A percentile compares a stretch with the other conserved stretches of the same genome.
These are phyloP conservation scores for Penicillium atrosanguineum DNA, from an alignment of 495 filamentous ascomycete genomes.

Conservation along the genomic window DNA sequence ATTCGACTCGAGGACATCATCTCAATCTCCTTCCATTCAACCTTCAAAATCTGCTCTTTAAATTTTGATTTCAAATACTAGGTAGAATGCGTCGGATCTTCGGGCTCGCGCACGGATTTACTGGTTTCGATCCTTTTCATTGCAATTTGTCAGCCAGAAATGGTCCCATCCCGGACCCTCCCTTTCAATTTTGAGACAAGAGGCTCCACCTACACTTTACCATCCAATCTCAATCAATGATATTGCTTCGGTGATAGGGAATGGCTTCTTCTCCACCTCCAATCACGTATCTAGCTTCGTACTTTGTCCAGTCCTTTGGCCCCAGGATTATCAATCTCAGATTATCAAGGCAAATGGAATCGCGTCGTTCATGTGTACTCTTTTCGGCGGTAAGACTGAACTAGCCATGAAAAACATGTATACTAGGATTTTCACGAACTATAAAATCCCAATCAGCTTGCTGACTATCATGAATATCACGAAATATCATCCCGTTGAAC, in stretches of 20 bases:
- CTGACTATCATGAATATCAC: no score
- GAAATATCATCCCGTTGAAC: neutral
- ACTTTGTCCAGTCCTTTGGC: neutral
- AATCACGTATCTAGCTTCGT: neutral
- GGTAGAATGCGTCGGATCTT: no score
- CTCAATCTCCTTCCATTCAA: no score
- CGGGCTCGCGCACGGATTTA: neutral
- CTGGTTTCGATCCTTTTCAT: neutral
- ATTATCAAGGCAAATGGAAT: constrained; percentile 9
- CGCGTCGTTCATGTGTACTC: neutral
- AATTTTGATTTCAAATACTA: no score
- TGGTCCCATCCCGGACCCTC: neutral
- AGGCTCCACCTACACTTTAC: no score
- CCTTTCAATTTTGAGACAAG: no score
- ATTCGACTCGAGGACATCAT: no score
- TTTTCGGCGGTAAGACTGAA: no score
- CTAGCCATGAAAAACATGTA: no score
- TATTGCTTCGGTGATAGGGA: neutral
- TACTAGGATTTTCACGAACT: no score
- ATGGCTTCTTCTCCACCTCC: neutral
- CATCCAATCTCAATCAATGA: neutral
- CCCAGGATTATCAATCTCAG: constrained; percentile 6
- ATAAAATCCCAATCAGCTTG: neutral
- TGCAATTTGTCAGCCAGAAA: neutral
- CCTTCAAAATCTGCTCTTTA: no score